These are phyloP conservation scores for Dactylellina leptospora DNA, from an alignment of 2,329 filamentous ascomycete species.

Conservation along the genomic window DNA sequence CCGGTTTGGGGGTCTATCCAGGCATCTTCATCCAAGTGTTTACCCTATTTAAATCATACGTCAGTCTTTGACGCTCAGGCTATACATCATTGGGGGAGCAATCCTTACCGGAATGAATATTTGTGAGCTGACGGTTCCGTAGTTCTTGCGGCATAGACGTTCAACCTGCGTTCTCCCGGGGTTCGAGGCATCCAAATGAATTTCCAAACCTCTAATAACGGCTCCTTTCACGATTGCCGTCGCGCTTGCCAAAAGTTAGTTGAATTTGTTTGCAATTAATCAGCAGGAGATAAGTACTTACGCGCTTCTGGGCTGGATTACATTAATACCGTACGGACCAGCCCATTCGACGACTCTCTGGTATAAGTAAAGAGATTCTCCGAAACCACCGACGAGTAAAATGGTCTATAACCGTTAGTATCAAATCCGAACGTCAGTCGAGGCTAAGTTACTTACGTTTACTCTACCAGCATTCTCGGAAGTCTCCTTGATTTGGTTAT, in stretches of 20 bases:
- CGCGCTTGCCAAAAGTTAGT: constrained; percentile 23
- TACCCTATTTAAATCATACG: constrained; percentile 11
- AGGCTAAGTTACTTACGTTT: constrained; percentile 14
- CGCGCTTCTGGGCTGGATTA: constrained; percentile 51
- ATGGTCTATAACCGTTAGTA: constrained; percentile 42
- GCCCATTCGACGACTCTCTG: constrained; percentile 52
- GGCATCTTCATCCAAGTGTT: constrained; percentile 40
- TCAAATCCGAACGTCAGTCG: too few species aligned
- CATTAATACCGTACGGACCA: constrained; percentile 41
- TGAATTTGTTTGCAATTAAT: not conserved
- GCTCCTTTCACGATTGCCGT: constrained; percentile 50
- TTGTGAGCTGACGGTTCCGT: constrained; percentile 52
- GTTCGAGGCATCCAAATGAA: constrained; percentile 44
- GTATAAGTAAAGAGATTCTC: constrained; percentile 55
- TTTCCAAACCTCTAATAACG: constrained; percentile 48
- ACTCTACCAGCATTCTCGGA: constrained; percentile 44
- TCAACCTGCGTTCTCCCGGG: constrained; percentile 49
- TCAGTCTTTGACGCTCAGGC: not conserved
- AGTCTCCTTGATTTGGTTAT: constrained; percentile 54
- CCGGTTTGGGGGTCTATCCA: constrained; percentile 52
- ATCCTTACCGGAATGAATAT: constrained; percentile 41
- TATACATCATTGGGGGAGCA: not conserved
- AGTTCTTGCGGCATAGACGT: constrained; percentile 46
- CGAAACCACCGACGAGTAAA: constrained; percentile 56
- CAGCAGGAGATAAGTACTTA: constrained; percentile 9